These are phyloP conservation scores for Cladosporium velox DNA, from an alignment of 2,329 filamentous ascomycete genomes.

Conservation along the genomic window DNA sequence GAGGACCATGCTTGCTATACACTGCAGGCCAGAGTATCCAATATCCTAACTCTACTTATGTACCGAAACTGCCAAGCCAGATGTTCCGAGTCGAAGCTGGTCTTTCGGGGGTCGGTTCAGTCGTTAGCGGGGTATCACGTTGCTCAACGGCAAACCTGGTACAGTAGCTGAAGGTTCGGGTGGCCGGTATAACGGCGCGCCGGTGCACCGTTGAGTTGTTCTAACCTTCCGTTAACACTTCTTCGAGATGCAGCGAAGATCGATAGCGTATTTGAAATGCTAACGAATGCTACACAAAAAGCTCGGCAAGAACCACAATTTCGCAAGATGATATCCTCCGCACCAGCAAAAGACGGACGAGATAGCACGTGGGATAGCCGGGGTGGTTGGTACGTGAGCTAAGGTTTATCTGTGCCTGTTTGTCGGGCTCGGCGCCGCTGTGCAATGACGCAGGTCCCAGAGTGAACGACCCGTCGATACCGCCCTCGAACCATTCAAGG, in stretches of 20 bases:
- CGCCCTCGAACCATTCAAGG: slow-evolving; percentile 1
- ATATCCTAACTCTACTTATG: not conserved
- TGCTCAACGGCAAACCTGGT: not conserved
- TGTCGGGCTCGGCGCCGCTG: slow-evolving; percentile 9
- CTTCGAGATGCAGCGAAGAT: not conserved
- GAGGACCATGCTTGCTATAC: not conserved
- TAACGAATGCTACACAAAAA: not conserved
- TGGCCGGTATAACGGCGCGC: not conserved
- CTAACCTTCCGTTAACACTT: not conserved
- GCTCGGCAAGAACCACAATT: not conserved
- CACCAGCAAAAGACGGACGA: not conserved
- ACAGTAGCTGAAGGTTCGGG: not conserved
- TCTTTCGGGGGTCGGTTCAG: too few relatives aligned
- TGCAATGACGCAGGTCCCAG: slow-evolving; percentile 15
- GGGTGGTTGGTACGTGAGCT: not conserved
- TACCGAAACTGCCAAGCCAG: not conserved
- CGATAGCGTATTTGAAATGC: not conserved
- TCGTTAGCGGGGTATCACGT: not conserved
- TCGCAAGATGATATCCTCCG: not conserved
- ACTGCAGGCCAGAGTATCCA: not conserved
- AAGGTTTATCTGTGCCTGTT: slow-evolving; percentile 6
- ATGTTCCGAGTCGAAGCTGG: not conserved
- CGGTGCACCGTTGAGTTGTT: not conserved
- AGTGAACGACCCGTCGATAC: not conserved
- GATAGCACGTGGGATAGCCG: not conserved